Evolutionary conservation across 2,329 filamentous ascomycete species (phyloP), one percentile per base, ranked within the genome.

Genomic region (Trichophyton rubrum): DNA sequence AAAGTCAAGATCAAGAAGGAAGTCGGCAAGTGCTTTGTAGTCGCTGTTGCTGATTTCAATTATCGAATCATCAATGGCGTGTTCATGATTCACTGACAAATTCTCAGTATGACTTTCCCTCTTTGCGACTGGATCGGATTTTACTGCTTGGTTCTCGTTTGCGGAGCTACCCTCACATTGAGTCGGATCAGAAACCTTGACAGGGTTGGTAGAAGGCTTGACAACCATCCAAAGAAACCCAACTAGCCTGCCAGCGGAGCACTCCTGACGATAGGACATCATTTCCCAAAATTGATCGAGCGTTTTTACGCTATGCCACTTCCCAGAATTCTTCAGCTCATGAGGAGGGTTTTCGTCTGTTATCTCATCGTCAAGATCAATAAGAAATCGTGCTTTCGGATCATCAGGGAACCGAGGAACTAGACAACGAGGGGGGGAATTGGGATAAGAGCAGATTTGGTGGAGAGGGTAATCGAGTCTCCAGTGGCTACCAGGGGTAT

Each of bases 251-350:
- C 93, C 95, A 38, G 90, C 89, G 0, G 91, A 96, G 69, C 93
- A 99, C 70, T 99, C 93, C 71, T 97, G 93, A 61, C 93, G 81
- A 70, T 89, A 97, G 0, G 91, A 87, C 92, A 99, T 97, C 81
- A 95, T 88, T 64, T 99, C 93, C 93, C 93, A 99, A 69, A 99
- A 99, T 66, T 91, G 85, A n/a, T 91, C 88, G 45, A 99, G 76
- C 0, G 85, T 88, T 70, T 82, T 86, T 24, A 96, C 85, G 62
- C 87, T 90, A 70, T 85, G 88, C 93, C 93, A 99, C 61, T 83
- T 80, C 0, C 88, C 88, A 2, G 77, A 75, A 27, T 77, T 79
- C 65, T 82, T 81, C 65, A 81, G 75, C 59, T 75, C 77, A 61
- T 67, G 66, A 1, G 60, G 62, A 40, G 61, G 65, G 55, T 71